Conservation (phyloP, 2,329 filamentous ascomycete genomes). For the Beauveria varroae region DNA sequence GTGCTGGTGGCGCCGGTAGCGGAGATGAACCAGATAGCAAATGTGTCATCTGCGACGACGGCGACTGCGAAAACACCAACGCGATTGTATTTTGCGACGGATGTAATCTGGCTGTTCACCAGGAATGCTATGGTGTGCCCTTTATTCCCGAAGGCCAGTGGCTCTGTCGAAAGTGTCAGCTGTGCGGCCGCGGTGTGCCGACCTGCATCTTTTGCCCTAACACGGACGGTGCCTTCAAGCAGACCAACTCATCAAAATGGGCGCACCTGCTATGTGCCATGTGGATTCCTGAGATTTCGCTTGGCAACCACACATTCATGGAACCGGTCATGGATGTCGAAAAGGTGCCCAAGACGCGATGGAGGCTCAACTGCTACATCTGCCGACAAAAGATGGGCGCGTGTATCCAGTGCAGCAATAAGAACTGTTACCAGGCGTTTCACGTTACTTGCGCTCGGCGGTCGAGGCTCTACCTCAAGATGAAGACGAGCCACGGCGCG, state of each 20-base stretch:
- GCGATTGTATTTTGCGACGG: slow-evolving; percentile 98
- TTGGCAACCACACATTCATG: slow-evolving; percentile 96
- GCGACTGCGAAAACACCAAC: slow-evolving; percentile 99
- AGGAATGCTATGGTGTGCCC: slow-evolving; percentile 97
- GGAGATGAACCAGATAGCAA: slow-evolving; percentile 90
- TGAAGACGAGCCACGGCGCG: slow-evolving; percentile 85
- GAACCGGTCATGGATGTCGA: slow-evolving; percentile 97
- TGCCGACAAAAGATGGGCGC: slow-evolving; percentile 97
- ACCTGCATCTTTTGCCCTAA: slow-evolving; percentile 99
- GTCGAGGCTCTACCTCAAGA: slow-evolving; percentile 82
- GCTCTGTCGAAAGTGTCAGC: slow-evolving; percentile 93
- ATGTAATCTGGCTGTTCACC: slow-evolving; percentile 93
- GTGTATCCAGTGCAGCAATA: slow-evolving; percentile 97
- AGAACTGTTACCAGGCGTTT: slow-evolving; percentile 93
- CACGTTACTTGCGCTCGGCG: slow-evolving; percentile 92
- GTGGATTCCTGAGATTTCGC: slow-evolving; percentile 95
- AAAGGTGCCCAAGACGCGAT: slow-evolving; percentile 89
- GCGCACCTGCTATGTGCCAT: slow-evolving; percentile 93
- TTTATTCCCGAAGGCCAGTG: slow-evolving; percentile 99
- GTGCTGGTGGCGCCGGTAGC: not conserved
- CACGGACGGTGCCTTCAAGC: slow-evolving; percentile 95
- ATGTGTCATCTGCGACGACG: slow-evolving; percentile 95
- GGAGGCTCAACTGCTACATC: slow-evolving; percentile 93
- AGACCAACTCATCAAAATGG: slow-evolving; percentile 95
- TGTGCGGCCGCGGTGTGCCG: slow-evolving; percentile 85